Percentiles rank a stretch among this genome's conserved stretches.
Conservation (phyloP, 192 early-diverging fungal species). For the Coemansia biformis region DNA sequence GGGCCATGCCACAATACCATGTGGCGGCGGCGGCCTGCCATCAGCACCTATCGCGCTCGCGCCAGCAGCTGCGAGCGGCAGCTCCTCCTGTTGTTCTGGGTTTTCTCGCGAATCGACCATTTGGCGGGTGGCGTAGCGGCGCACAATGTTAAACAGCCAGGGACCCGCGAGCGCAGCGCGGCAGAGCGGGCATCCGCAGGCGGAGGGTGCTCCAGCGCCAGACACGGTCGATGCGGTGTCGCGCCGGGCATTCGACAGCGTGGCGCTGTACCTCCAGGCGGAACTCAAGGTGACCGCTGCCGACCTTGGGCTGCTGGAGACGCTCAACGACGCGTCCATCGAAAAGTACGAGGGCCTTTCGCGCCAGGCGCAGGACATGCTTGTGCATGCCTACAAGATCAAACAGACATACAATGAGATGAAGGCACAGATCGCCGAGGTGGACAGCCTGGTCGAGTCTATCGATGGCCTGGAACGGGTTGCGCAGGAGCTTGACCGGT, state of each 20-base stretch:
- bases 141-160: neutral
- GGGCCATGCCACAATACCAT: no score
- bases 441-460: constrained; percentile 27
- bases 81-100: no score
- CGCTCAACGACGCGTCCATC: constrained; percentile 47
- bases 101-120: no score
- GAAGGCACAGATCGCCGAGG: constrained; percentile 35
- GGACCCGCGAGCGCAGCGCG: neutral
- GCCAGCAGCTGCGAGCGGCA: no score
- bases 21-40: no score
- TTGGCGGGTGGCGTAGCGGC: no score
- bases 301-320: constrained; percentile 34
- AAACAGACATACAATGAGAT: constrained; percentile 50
- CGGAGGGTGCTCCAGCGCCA: neutral
- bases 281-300: constrained; percentile 39
- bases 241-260: constrained; percentile 36
- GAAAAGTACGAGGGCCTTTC: constrained; percentile 45
- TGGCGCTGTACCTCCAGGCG: constrained; percentile 37
- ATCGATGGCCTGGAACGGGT: constrained; percentile 38
- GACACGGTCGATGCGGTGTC: constrained; percentile 22
- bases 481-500: constrained; percentile 36
- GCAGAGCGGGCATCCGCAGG: neutral
- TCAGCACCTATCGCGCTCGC: no score
- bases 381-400: constrained; percentile 46
- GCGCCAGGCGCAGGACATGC: constrained; percentile 49